Evolutionary conservation across 345 rosid species (phyloP).

Genomic region (Sisymbrium altissimum): DNA sequence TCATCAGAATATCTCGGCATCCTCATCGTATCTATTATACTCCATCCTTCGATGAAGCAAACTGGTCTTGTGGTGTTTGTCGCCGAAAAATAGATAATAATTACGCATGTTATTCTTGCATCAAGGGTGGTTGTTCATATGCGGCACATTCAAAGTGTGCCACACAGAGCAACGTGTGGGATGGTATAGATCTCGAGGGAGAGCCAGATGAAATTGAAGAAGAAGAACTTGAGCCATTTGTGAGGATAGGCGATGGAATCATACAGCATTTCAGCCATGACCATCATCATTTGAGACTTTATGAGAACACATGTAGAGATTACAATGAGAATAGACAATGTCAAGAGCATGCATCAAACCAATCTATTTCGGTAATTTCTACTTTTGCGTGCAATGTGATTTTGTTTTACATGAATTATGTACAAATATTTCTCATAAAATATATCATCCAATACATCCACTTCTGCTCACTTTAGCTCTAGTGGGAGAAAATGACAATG

Average conservation of each 20-base stretch:
- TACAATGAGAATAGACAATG: neutral
- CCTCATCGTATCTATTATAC: neutral
- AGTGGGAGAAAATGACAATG: too few species aligned
- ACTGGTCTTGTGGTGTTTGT: neutral
- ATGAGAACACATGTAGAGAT: neutral
- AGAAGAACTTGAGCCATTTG: neutral
- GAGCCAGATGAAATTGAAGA: neutral
- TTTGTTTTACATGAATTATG: too few species aligned
- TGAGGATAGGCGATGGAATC: neutral
- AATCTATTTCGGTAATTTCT: too few species aligned
- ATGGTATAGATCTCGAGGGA: neutral
- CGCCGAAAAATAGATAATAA: neutral
- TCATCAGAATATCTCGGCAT: slow-evolving; percentile 2
- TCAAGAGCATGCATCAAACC: too few species aligned
- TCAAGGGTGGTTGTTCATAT: neutral
- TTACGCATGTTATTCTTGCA: neutral
- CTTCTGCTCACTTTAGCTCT: too few species aligned
- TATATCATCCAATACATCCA: too few species aligned
- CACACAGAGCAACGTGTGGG: neutral
- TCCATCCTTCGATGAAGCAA: neutral
- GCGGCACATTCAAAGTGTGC: neutral
- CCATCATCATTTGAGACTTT: neutral
- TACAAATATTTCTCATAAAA: too few species aligned
- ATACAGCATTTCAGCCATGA: neutral
- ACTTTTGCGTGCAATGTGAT: too few species aligned